A percentile compares a stretch with the other conserved stretches of the same genome.
Conservation (phyloP, 345 rosid genomes). For the Conringia planisiliqua region DNA sequence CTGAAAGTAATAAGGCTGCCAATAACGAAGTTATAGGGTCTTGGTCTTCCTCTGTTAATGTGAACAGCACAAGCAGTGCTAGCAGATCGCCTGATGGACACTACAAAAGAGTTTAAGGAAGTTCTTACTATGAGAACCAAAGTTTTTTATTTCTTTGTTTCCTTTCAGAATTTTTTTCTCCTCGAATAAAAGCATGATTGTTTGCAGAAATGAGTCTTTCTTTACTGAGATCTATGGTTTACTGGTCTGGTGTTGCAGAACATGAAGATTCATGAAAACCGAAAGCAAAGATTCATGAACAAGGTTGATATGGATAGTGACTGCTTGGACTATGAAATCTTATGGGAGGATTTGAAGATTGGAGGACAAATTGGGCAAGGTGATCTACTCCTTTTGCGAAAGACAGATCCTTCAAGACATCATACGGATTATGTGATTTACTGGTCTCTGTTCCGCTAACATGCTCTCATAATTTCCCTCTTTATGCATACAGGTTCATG, state of each 20-base stretch:
- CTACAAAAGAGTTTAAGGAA: conserved; percentile 84
- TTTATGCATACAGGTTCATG: conserved; percentile 70
- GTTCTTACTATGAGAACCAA: conserved; percentile 83
- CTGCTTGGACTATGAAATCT: conserved; percentile 83
- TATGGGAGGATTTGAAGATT: conserved; percentile 89
- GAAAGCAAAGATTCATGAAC: conserved; percentile 74
- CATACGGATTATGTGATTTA: conserved; percentile 20
- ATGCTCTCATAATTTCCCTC: not conserved
- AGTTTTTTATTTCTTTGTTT: conserved; percentile 37
- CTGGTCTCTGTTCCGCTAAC: conserved; percentile 9
- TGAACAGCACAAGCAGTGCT: conserved; percentile 88
- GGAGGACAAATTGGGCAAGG: conserved; percentile 97
- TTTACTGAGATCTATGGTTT: conserved; percentile 7
- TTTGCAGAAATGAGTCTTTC: not conserved
- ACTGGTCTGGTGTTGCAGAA: conserved; percentile 46
- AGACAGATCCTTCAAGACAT: not conserved
- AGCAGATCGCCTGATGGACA: conserved; percentile 84
- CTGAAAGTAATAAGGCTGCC: conserved; percentile 47
- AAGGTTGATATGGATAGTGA: conserved; percentile 74
- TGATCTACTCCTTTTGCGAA: conserved; percentile 30
- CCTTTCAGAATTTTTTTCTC: not conserved
- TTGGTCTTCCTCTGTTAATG: conserved; percentile 75
- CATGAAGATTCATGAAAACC: conserved; percentile 69
- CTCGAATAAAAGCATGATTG: not conserved
- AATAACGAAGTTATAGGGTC: conserved; percentile 68